phyloP scores from a whole-genome alignment of 2,329 filamentous ascomycete species.

The Aspergillus piperis region DNA sequence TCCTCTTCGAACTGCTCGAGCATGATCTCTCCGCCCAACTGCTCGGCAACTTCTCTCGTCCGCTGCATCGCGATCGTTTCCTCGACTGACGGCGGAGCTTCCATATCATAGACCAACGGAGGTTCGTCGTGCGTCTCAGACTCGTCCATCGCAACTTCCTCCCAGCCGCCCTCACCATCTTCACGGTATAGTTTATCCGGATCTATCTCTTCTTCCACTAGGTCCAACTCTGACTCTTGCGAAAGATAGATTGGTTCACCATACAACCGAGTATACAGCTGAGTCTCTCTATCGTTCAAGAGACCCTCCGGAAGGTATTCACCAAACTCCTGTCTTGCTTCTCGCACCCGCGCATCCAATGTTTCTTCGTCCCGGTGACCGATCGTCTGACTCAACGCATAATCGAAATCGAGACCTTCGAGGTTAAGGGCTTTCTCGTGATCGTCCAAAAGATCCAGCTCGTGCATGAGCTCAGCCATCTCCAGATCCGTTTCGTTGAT shows the following conservation, averaged over 20 bases:
- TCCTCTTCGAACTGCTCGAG: conserved; percentile 48
- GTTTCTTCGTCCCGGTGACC: conserved; percentile 35
- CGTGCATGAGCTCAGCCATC: conserved; percentile 37
- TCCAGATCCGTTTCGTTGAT: conserved; percentile 40
- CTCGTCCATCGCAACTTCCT: conserved; percentile 13
- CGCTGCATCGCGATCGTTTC: conserved; percentile 36
- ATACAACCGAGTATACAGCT: conserved; percentile 77
- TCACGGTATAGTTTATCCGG: conserved; percentile 39
- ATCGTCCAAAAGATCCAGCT: conserved; percentile 34
- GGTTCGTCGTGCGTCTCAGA: conserved; percentile 24
- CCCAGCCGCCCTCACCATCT: conserved; percentile 34
- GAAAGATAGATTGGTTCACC: conserved; percentile 63
- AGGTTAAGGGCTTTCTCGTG: conserved; percentile 25
- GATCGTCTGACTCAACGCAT: conserved; percentile 32
- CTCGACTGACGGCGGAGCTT: conserved; percentile 24
- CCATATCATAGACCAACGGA: conserved; percentile 35
- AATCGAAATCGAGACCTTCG: conserved; percentile 29
- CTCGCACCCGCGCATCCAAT: conserved; percentile 56
- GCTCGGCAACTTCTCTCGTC: conserved; percentile 42
- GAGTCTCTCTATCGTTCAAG: conserved; percentile 69
- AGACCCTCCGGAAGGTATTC: conserved; percentile 73
- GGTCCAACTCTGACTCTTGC: conserved; percentile 26
- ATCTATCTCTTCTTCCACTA: conserved; percentile 32
- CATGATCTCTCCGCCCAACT: conserved; percentile 43
- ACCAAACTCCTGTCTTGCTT: conserved; percentile 73